Evolutionary conservation across 352 stramenopile genomes (phyloP), one percentile per base, ranked within the genome.

Genomic region (Globisporangium polare): DNA sequence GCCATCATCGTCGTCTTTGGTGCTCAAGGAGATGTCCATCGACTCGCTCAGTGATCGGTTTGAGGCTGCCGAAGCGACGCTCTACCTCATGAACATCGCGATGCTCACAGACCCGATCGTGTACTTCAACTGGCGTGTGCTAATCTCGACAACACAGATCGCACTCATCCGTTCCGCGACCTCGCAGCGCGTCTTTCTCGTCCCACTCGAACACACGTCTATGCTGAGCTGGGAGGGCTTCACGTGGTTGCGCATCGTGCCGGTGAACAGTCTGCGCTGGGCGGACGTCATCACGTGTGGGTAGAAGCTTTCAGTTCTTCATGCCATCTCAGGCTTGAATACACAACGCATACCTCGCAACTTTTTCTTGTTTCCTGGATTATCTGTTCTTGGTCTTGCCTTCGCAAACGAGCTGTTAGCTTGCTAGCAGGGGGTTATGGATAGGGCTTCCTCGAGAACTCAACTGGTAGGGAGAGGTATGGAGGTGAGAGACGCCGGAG

Each of bases 51-150:
- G 3, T 60, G 50, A 62, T 62, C 65, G 42, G 18, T 53, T 29
- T 2, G 22, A 50, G 5, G 13, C n/a, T 5, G 26, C 49, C 13
- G 31, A 58, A 20, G 18, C 47, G 0, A 54, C 66, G n/a, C 37
- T 72, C 8, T 65, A 65, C 17, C 53, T 78, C 17, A 65, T 69
- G 45, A 75, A 75, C 43, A 58, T 73, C 46, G 60, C 59, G 53
- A 53, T 66, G 10, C 63, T 78, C 57, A 69, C 64, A 0, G 71
- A 78, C 22, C 71, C 71, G 18, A 5, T 64, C 49, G 39, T 45
- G 47, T 58, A 15, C 15, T 3, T 57, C 46, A 18, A 15, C 2
- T 63, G 31, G 57, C 33, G 46, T 2, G 12, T 26, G 33, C 41
- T n/a, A 17, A 6, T 18, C 20, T 10, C 10, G 20, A 50, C 2